Evolutionary conservation across 257 asterid species (phyloP), one percentile per base, ranked within the genome.

Genomic region (Jasminum sambac): DNA sequence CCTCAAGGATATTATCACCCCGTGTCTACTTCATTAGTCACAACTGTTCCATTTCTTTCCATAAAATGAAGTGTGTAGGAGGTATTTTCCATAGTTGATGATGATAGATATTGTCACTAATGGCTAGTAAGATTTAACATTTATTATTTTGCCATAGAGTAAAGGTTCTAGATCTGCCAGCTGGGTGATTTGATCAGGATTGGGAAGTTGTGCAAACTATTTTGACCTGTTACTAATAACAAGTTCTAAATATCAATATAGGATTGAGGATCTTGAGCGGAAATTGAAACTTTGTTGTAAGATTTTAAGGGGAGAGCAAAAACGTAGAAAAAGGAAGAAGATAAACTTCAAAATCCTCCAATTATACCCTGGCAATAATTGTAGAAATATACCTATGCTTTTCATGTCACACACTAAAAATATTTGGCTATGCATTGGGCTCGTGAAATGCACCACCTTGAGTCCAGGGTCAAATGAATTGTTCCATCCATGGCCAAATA

Each of bases 401-500:
- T 44, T 44, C 17, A 5, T 44, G 19, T 44, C 55, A 44, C 2
- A 8, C 7, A 13, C 55, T 44, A 44, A 12, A 44, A 44, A 44
- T 14, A 12, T 44, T 44, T 44, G 9, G 21, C 55, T 44, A 44
- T 12, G 55, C 13, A 14, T 38, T 0, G 41, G 41, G 41, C 41
- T 9, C 8, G 0, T 38, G 41, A 38, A 38, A 38, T 38, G 41
- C 55, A 13, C 55, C 55, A 44, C 58, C 58, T 72, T 70, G 61
- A 60, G 71, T 78, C 25, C 69, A n/a, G 26, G 19, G 8, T 25
- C 59, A 50, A 50, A 50, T 50, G 59, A 50, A 50, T 50, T 11
- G 59, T 19, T 44, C 55, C 55, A 5, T 44, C 59, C 8, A n/a
- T 19, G 59, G 25, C 25, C 26, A 50, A 17, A 50, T 50, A n/a